Evolutionary conservation across 1,284 basidiomycete genomes (phyloP).

Genomic region (Rhodotorula sp.): DNA sequence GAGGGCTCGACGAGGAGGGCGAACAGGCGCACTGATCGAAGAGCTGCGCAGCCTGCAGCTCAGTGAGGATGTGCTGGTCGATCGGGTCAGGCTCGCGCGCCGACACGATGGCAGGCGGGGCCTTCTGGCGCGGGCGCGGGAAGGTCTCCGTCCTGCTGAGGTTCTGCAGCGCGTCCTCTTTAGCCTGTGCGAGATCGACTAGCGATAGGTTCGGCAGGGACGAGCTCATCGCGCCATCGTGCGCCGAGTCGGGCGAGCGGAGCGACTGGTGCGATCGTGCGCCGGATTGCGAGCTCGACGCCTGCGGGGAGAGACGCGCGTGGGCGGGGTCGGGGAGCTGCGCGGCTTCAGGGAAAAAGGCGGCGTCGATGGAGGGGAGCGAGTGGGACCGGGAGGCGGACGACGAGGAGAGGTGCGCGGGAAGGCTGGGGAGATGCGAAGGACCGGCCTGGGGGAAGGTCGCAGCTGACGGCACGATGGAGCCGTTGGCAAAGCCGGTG

Average conservation of each 20-base stretch:
- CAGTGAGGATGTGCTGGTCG: slow-evolving; percentile 18
- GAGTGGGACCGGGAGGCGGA: too few species aligned
- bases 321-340: too few species aligned
- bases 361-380: too few species aligned
- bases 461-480: too few species aligned
- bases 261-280: not conserved
- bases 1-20: too few species aligned
- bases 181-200: slow-evolving; percentile 21
- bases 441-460: too few species aligned
- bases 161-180: slow-evolving; percentile 21
- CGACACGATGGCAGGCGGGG: too few species aligned
- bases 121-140: not conserved
- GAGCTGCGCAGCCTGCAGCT: slow-evolving; percentile 27
- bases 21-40: slow-evolving; percentile 22
- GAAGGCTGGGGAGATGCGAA: too few species aligned
- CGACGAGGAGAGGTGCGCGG: too few species aligned
- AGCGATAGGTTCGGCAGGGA: slow-evolving; percentile 18
- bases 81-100: slow-evolving; percentile 18
- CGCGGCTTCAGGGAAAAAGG: not conserved
- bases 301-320: not conserved
- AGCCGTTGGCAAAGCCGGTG: too few species aligned
- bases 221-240: not conserved
- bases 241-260: too few species aligned
- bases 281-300: not conserved
- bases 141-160: slow-evolving; percentile 1